A percentile compares a stretch with the other conserved stretches of the same genome.
phyloP scores from a whole-genome alignment of 345 rosid genomes.

The Corymbia maculata region DNA sequence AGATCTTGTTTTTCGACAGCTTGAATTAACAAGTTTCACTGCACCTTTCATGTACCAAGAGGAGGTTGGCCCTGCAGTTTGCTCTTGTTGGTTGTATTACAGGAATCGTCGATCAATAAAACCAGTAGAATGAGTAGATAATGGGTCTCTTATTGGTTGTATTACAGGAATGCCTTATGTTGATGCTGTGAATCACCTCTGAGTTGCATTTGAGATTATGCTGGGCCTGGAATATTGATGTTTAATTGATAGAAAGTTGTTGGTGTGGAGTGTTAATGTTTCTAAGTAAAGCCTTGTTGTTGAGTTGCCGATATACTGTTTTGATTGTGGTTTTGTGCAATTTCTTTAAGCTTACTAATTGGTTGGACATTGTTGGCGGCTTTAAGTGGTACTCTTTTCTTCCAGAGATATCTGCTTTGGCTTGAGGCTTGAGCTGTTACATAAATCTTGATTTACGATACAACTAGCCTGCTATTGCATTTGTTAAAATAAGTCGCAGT shows the following conservation, averaged over 20 bases:
- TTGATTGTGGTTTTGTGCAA: not conserved
- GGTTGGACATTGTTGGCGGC: not conserved
- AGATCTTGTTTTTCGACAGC: not conserved
- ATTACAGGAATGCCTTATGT: not conserved
- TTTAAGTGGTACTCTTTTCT: not conserved
- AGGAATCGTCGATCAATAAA: too few species aligned
- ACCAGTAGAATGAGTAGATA: too few species aligned
- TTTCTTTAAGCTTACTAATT: not conserved
- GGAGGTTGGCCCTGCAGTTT: not conserved
- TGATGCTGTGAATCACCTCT: not conserved
- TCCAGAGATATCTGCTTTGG: not conserved
- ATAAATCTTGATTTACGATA: not conserved
- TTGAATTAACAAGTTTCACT: not conserved
- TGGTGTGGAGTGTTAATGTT: not conserved
- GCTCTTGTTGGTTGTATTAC: too few species aligned
- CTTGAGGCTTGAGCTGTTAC: not conserved
- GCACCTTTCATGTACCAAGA: not conserved
- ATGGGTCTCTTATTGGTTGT: not conserved
- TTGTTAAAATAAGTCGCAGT: not conserved
- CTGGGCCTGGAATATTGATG: not conserved
- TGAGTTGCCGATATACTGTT: not conserved
- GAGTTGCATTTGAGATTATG: not conserved
- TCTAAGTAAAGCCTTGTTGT: not conserved
- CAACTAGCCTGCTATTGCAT: not conserved
- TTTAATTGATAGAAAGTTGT: not conserved